Base-by-base conservation (phyloP, 2,329 filamentous ascomycete genomes). In the Fusarium algeriense region DNA sequence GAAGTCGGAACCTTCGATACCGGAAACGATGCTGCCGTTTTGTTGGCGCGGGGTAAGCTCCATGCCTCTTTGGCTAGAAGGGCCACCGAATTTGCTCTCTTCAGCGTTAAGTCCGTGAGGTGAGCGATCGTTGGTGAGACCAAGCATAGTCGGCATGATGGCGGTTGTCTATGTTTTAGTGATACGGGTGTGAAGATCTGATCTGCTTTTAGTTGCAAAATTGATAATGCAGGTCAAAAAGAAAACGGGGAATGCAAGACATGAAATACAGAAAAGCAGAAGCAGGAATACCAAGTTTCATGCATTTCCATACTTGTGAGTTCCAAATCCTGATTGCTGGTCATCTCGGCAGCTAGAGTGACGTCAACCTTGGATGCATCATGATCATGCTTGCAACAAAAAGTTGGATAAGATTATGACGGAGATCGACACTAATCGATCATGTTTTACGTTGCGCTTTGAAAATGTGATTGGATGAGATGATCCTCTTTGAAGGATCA, bases 241-340 rank as follows among this genome's bases (percentile, higher is more conserved):
- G 38, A 44, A 57, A 43, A 57, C 28, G 54, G 65, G 54, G 32
- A 48, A 38, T 48, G 49, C 43, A 60, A 55, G 69, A 50, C 60
- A 52, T 70, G 34, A 71, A 66, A 70, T 45, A 57, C 26, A 71
- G 26, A 30, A 23, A 49, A 50, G 13, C 10, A 50, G 43, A 38
- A 46, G 32, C 20, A 44, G 34, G 59, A 49, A 54, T 50, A 52
- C 62, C 52, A 67, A 69, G 43, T 60, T 66, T 60, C 64, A 69
- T 43, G 38, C 52, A 60, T 69, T 74, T 67, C 66, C 69, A 76
- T 76, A 72, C 60, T 74, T 71, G 62, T 48, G 40, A 50, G 61
- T 34, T 66, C 43, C 50, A 76, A 76, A 76, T 76, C 75, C 75
- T 75, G 75, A 75, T 76, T 76, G 66, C 64, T 75, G 74, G 67